Conservation (phyloP, 2,329 filamentous ascomycete species). For the Talaromyces sp. region DNA sequence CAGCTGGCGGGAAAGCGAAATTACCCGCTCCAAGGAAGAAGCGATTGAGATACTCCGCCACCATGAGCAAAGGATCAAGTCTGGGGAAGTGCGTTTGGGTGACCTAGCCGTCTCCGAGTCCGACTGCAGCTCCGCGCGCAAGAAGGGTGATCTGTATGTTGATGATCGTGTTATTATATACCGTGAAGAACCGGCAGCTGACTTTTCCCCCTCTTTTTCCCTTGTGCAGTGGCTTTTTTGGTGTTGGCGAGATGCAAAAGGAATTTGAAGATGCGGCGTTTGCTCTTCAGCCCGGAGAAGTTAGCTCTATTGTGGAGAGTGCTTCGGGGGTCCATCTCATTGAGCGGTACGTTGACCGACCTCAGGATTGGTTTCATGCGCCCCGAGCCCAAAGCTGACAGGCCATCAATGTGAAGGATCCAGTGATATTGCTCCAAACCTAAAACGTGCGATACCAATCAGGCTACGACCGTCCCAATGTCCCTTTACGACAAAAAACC, state of each 20-base stretch:
- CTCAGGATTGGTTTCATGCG: conserved; percentile 12
- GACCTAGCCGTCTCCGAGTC: conserved; percentile 84
- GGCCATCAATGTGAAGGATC: background rate
- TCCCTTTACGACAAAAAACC: background rate
- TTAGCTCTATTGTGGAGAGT: conserved; percentile 83
- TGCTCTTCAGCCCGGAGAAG: conserved; percentile 75
- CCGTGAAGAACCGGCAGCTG: background rate
- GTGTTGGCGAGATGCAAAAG: conserved; percentile 93
- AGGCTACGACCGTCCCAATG: background rate
- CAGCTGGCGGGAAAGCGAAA: conserved; percentile 87
- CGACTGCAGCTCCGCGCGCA: conserved; percentile 91
- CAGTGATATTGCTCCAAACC: background rate
- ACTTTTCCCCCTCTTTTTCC: background rate
- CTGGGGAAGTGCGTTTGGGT: conserved; percentile 63
- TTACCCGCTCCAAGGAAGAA: conserved; percentile 83
- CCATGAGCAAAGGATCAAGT: conserved; percentile 71
- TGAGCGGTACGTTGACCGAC: conserved; percentile 61
- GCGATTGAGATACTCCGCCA: conserved; percentile 69
- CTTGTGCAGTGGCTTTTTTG: conserved; percentile 70
- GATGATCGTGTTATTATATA: background rate
- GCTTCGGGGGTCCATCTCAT: conserved; percentile 94
- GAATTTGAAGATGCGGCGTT: conserved; percentile 97
- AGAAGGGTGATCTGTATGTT: conserved; percentile 77
- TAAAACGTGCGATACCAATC: background rate
- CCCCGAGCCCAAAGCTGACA: conserved; percentile 11